These are phyloP conservation scores for Yamadazyma kanchanaburiensis DNA, from an alignment of 1,139 yeast genomes.

Conservation along the genomic window DNA sequence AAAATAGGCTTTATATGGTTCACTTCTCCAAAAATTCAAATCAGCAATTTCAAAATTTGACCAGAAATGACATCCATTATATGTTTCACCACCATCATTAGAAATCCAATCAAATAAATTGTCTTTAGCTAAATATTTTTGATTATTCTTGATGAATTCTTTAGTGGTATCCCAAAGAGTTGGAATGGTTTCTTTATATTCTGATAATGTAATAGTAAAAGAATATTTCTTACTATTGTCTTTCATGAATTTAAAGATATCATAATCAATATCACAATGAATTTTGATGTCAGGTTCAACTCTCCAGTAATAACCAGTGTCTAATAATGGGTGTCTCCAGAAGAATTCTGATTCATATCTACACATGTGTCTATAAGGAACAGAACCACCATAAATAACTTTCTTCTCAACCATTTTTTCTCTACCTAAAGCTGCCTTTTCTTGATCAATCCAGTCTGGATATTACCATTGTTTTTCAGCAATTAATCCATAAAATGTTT, in stretches of 20 bases:
- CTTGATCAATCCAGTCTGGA: constrained; percentile 25
- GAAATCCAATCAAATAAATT: constrained; percentile 52
- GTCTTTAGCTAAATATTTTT: constrained; percentile 28
- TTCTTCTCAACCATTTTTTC: constrained; percentile 9
- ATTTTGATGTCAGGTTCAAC: constrained; percentile 30
- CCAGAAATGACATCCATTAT: constrained; percentile 40
- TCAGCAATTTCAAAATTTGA: constrained; percentile 36
- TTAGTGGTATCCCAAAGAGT: constrained; percentile 25
- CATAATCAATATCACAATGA: constrained; percentile 27
- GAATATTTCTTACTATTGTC: constrained; percentile 21
- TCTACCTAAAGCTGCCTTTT: constrained; percentile 15
- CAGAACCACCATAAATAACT: constrained; percentile 27
- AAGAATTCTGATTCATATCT: constrained; percentile 34
- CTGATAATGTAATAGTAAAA: constrained; percentile 27
- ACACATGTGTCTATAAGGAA: constrained; percentile 37
- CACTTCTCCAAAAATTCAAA: constrained; percentile 20
- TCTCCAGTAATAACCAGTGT: constrained; percentile 35
- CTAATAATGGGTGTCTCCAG: constrained; percentile 27
- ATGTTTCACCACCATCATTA: constrained; percentile 19
- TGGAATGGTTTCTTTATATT: constrained; percentile 33
- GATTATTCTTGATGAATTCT: constrained; percentile 9
- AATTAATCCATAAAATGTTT: constrained; percentile 34
- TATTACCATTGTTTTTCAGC: constrained; percentile 29
- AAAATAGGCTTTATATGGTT: constrained; percentile 22
- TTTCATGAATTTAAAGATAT: constrained; percentile 26